A percentile compares a stretch with the other conserved stretches of the same genome.
Conservation (phyloP, 2,329 filamentous ascomycete species). For the Botryotinia globosa region DNA sequence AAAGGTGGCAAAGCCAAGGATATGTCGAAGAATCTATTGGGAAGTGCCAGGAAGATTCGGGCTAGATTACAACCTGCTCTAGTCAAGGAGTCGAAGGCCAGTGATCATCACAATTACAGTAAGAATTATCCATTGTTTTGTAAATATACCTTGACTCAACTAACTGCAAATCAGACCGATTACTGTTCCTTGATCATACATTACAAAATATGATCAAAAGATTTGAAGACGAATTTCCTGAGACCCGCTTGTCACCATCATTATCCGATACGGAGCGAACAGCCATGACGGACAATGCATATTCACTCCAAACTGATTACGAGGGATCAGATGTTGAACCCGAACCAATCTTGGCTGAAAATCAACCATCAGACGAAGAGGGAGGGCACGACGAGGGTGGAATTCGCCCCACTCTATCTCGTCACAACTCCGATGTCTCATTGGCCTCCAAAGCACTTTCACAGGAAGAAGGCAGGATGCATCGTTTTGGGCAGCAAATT, state of each 20-base stretch:
- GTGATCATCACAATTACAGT: slow-evolving; percentile 76
- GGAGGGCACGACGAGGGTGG: slow-evolving; percentile 41
- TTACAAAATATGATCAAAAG: slow-evolving; percentile 88
- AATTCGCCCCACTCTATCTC: slow-evolving; percentile 46
- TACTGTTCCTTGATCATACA: slow-evolving; percentile 85
- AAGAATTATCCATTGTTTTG: slow-evolving; percentile 42
- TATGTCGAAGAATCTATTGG: slow-evolving; percentile 87
- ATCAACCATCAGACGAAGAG: slow-evolving; percentile 42
- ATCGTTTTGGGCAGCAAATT: slow-evolving; percentile 64
- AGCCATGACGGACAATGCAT: slow-evolving; percentile 1
- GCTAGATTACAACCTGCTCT: slow-evolving; percentile 79
- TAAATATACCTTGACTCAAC: background rate
- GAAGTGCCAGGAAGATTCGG: slow-evolving; percentile 85
- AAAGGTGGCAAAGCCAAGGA: slow-evolving; percentile 71
- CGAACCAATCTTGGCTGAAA: slow-evolving; percentile 30
- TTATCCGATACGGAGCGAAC: slow-evolving; percentile 19
- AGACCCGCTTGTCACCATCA: slow-evolving; percentile 57
- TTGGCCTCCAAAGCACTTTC: slow-evolving; percentile 62
- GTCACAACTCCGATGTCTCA: slow-evolving; percentile 65
- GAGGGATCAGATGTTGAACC: slow-evolving; percentile 30
- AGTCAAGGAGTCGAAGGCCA: slow-evolving; percentile 66
- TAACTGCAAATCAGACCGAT: slow-evolving; percentile 52
- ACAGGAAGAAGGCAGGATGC: slow-evolving; percentile 67
- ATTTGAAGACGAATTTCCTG: slow-evolving; percentile 94
- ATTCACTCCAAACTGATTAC: slow-evolving; percentile 22